A percentile compares a stretch with the other conserved stretches of the same genome.
Conservation (phyloP, 257 asterid species). For the Solanum pinnatisectum region DNA sequence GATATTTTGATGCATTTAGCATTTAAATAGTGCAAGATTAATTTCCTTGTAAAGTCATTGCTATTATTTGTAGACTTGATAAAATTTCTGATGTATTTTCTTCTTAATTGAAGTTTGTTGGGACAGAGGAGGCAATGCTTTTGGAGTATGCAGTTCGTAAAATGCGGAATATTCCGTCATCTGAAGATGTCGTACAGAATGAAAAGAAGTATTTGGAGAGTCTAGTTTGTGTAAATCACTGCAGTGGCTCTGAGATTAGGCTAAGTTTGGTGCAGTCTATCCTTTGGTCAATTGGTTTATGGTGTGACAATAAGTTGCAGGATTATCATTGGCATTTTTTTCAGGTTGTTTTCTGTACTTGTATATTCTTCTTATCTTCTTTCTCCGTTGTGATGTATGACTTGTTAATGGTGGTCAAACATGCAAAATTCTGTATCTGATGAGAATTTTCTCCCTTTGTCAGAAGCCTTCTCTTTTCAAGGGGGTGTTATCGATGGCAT, state of each 20-base stretch:
- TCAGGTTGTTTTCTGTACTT: slow-evolving; percentile 47
- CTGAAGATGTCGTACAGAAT: slow-evolving; percentile 39
- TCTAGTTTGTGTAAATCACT: slow-evolving; percentile 42
- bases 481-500: slow-evolving; percentile 56
- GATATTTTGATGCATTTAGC: not conserved
- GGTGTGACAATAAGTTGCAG: slow-evolving; percentile 81
- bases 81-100: slow-evolving; percentile 15
- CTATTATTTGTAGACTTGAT: not conserved
- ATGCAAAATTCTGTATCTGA: slow-evolving; percentile 19
- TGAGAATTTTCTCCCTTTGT: slow-evolving; percentile 18
- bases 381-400: slow-evolving; percentile 8
- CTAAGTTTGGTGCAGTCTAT: slow-evolving; percentile 55
- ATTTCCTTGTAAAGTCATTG: not conserved
- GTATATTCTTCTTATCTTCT: not conserved
- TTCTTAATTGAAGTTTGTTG: slow-evolving; percentile 60
- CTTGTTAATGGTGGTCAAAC: slow-evolving; percentile 5
- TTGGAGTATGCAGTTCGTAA: slow-evolving; percentile 59
- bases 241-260: slow-evolving; percentile 35
- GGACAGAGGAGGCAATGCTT: slow-evolving; percentile 53
- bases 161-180: slow-evolving; percentile 43
- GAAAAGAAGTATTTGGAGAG: slow-evolving; percentile 59
- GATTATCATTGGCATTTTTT: slow-evolving; percentile 77
- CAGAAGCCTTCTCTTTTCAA: slow-evolving; percentile 65
- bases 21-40: not conserved
- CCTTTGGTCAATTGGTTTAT: slow-evolving; percentile 55